phyloP scores from a whole-genome alignment of 495 filamentous ascomycete genomes.

The Geoglossum glabrum region DNA sequence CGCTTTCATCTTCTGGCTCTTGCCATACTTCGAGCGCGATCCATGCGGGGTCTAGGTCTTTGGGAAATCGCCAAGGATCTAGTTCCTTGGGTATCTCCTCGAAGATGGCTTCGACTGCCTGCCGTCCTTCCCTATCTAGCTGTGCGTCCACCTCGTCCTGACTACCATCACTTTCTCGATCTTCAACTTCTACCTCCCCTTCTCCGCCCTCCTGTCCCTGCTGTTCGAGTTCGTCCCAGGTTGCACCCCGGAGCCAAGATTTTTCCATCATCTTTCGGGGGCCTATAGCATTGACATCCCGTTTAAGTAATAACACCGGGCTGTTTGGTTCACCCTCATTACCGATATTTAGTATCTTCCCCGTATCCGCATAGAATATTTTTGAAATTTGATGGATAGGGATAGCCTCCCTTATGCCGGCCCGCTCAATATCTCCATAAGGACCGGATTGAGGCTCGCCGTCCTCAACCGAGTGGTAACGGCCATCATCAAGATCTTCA shows the following conservation, averaged over 20 bases:
- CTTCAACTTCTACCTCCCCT: slow-evolving; percentile 17
- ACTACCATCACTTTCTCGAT: not conserved
- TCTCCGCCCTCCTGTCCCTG: no score
- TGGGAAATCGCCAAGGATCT: slow-evolving; percentile 46
- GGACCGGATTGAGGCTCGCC: slow-evolving; percentile 33
- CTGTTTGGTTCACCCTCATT: slow-evolving; percentile 60
- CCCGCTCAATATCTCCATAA: slow-evolving; percentile 49
- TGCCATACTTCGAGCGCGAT: slow-evolving; percentile 78
- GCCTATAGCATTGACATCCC: slow-evolving; percentile 55
- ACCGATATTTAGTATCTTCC: slow-evolving; percentile 80
- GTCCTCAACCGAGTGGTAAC: slow-evolving; percentile 67
- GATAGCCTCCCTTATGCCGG: slow-evolving; percentile 66
- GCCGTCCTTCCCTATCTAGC: slow-evolving; percentile 24
- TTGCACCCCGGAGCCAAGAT: not conserved
- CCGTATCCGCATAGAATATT: slow-evolving; percentile 94
- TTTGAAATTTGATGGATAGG: slow-evolving; percentile 86
- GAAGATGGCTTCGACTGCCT: not conserved
- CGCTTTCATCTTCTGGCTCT: slow-evolving; percentile 30
- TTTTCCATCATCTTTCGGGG: slow-evolving; percentile 46
- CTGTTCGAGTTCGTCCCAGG: slow-evolving; percentile 13
- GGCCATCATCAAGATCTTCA: slow-evolving; percentile 83
- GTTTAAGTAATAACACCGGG: slow-evolving; percentile 70
- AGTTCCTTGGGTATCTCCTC: not conserved
- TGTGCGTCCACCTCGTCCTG: slow-evolving; percentile 53
- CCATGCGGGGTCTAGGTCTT: slow-evolving; percentile 82